Percentiles rank a stretch among this genome's conserved stretches.
Evolutionary conservation across 495 filamentous ascomycete genomes (phyloP).

Genomic region (Rhypophila decipiens): DNA sequence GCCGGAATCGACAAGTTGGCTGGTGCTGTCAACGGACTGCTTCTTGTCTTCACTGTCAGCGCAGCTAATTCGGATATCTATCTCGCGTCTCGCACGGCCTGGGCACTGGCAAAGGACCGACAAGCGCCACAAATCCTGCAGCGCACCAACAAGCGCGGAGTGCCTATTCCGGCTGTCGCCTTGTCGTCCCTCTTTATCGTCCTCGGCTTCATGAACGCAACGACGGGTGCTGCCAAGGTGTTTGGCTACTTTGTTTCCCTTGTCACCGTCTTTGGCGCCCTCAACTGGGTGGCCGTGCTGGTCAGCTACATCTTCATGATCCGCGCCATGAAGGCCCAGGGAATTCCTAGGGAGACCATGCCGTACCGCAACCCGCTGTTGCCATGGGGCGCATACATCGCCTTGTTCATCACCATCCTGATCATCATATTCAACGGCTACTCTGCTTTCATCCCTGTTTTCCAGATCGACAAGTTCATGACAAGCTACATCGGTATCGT

Average conservation of each 20-base stretch:
- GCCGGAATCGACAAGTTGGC: conserved; percentile 61
- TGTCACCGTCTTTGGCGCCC: conserved; percentile 69
- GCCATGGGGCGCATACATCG: conserved; percentile 56
- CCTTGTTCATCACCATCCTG: conserved; percentile 61
- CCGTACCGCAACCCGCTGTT: conserved; percentile 72
- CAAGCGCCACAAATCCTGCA: conserved; percentile 69
- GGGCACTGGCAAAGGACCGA: conserved; percentile 67
- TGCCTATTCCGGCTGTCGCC: conserved; percentile 64
- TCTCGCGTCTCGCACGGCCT: conserved; percentile 77
- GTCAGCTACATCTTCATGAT: conserved; percentile 79
- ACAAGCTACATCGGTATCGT: conserved; percentile 79
- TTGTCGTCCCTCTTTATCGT: conserved; percentile 56
- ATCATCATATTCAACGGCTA: conserved; percentile 79
- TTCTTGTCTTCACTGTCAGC: conserved; percentile 73
- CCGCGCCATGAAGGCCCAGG: conserved; percentile 64
- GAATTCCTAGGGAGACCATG: conserved; percentile 55
- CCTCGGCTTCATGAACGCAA: conserved; percentile 74
- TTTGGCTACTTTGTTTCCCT: conserved; percentile 86
- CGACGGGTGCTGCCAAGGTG: conserved; percentile 57
- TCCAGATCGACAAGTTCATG: conserved; percentile 69
- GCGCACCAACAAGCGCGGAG: conserved; percentile 65
- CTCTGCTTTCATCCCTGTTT: conserved; percentile 47
- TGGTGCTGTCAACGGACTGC: conserved; percentile 71
- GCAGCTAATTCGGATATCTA: conserved; percentile 76
- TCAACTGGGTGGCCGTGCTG: conserved; percentile 82